These are phyloP conservation scores for Colletotrichum echinochloae DNA, from an alignment of 2,329 filamentous ascomycete species.

Conservation along the genomic window DNA sequence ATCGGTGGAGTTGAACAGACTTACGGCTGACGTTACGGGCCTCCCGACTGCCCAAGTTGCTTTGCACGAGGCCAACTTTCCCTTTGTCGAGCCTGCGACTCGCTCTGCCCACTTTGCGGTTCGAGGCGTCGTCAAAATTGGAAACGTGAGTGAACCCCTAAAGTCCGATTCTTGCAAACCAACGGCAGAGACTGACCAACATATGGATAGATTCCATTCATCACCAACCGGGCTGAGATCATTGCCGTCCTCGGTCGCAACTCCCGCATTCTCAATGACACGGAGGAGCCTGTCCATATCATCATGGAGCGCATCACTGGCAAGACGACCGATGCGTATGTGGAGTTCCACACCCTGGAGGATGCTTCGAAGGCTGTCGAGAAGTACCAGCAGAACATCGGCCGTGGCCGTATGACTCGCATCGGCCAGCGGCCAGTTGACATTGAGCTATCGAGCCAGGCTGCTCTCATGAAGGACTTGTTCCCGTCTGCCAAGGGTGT, in stretches of 20 bases:
- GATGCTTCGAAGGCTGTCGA: conserved; percentile 67
- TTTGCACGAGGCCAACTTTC: conserved; percentile 56
- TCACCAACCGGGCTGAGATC: conserved; percentile 64
- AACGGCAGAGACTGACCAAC: conserved; percentile 27
- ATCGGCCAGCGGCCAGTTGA: conserved; percentile 70
- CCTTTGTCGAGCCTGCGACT: conserved; percentile 57
- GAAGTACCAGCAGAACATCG: conserved; percentile 55
- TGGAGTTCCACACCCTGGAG: conserved; percentile 65
- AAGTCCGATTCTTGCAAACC: neutral
- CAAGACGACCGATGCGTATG: conserved; percentile 72
- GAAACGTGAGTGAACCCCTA: conserved; percentile 57
- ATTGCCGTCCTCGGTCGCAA: conserved; percentile 70
- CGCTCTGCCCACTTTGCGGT: conserved; percentile 35
- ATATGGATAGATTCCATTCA: conserved; percentile 65
- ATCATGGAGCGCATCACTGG: conserved; percentile 73
- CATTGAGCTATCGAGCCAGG: conserved; percentile 67
- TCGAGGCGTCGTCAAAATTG: conserved; percentile 62
- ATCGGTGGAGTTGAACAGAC: conserved; percentile 53
- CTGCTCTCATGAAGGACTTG: conserved; percentile 69
- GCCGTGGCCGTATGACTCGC: conserved; percentile 57
- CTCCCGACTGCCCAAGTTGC: conserved; percentile 52
- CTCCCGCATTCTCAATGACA: conserved; percentile 65
- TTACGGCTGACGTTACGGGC: conserved; percentile 51
- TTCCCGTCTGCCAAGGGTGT: conserved; percentile 70
- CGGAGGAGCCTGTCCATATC: conserved; percentile 69